phyloP scores from a whole-genome alignment of 148 eudicot genomes.

The Rheum nobile region DNA sequence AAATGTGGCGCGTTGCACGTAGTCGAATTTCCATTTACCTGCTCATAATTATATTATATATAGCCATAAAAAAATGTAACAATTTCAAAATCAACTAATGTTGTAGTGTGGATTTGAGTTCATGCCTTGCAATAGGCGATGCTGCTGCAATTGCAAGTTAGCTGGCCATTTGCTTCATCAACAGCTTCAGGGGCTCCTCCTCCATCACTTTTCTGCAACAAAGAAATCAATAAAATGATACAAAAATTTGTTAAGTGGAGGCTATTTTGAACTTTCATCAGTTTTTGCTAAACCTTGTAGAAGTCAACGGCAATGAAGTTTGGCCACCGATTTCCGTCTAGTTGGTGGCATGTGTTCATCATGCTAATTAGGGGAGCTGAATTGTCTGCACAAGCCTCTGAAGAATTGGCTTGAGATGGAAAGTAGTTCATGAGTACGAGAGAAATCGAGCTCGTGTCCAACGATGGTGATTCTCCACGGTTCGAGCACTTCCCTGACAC shows the following conservation, averaged over 20 bases:
- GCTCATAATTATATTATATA: neutral
- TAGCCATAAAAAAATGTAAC: neutral
- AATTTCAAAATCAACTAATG: neutral
- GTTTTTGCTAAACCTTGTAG: constrained; percentile 37
- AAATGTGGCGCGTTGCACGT: constrained; percentile 3
- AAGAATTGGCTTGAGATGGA: constrained; percentile 46
- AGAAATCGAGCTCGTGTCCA: constrained; percentile 45
- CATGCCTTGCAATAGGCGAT: constrained; percentile 89
- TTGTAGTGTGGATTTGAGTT: neutral
- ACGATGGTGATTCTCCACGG: constrained; percentile 55
- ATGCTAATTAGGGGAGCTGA: constrained; percentile 56
- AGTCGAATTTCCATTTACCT: neutral
- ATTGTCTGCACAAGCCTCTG: constrained; percentile 62
- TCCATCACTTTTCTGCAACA: constrained; percentile 73
- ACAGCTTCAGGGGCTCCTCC: constrained; percentile 97
- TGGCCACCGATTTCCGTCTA: constrained; percentile 76
- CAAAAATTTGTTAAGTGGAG: too few relatives aligned
- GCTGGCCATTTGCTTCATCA: constrained; percentile 77
- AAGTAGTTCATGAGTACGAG: constrained; percentile 83
- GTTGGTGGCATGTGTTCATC: constrained; percentile 58
- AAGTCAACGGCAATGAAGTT: constrained; percentile 94
- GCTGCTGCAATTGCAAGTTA: constrained; percentile 68
- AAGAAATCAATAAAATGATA: neutral
- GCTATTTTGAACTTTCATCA: neutral
- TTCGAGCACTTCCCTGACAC: constrained; percentile 50